phyloP scores from a whole-genome alignment of 306 rosid genomes.

The Prunus dulcis region DNA sequence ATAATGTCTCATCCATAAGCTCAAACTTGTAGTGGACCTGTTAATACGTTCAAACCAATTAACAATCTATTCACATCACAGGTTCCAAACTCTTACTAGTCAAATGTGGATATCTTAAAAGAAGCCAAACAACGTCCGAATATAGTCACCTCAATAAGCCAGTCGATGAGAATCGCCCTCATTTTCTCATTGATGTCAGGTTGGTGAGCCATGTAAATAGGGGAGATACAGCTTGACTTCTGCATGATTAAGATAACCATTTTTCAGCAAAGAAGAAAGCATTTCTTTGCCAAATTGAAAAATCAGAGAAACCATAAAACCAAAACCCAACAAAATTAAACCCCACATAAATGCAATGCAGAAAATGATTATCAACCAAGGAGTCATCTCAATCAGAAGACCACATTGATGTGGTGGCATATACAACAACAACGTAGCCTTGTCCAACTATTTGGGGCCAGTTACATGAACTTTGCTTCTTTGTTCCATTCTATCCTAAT shows the following conservation, averaged over 20 bases:
- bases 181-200: conserved; percentile 54
- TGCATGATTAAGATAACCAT: conserved; percentile 9
- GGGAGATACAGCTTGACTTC: conserved; percentile 36
- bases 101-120: background rate
- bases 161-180: conserved; percentile 61
- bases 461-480: background rate
- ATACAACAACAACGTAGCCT: background rate
- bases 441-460: background rate
- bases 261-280: background rate
- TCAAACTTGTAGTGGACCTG: conserved; percentile 70
- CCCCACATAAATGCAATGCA: background rate
- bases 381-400: background rate
- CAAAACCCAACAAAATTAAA: background rate
- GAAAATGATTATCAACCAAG: background rate
- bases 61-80: background rate
- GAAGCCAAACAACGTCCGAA: background rate
- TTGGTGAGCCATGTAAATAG: conserved; percentile 47
- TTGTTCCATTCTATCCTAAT: background rate
- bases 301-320: background rate
- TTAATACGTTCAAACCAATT: background rate
- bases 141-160: conserved; percentile 54
- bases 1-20: conserved; percentile 65
- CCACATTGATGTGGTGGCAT: background rate
- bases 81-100: background rate
- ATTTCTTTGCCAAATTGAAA: background rate